phyloP scores from a whole-genome alignment of 2,329 filamentous ascomycete species.

The Allantophomopsis lycopodina region DNA sequence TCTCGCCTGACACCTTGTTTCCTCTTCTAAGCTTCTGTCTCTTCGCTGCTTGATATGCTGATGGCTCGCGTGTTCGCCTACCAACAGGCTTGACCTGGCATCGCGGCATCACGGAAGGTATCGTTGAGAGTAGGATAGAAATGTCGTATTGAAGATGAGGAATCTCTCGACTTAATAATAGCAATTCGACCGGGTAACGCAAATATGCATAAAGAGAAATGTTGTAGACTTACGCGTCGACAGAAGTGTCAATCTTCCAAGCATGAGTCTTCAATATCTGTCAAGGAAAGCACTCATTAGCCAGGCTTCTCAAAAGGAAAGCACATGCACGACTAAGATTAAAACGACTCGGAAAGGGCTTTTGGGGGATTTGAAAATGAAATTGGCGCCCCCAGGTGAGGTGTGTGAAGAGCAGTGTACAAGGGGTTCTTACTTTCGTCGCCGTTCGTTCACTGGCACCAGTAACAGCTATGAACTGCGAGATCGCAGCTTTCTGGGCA shows the following conservation, averaged over 20 bases:
- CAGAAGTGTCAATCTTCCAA: constrained; percentile 22
- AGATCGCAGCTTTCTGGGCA: constrained; percentile 9
- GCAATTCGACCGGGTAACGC: no score
- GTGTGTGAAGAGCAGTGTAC: neutral
- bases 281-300: constrained; percentile 1
- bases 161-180: no score
- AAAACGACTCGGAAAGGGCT: neutral
- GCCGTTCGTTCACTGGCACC: constrained; percentile 16
- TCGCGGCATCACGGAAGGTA: no score
- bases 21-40: no score
- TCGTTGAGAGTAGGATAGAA: no score
- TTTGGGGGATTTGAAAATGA: neutral
- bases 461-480: constrained; percentile 17
- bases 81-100: no score
- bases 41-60: no score
- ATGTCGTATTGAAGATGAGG: no score
- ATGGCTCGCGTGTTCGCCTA: no score
- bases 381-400: neutral
- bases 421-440: constrained; percentile 11
- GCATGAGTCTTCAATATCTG: constrained; percentile 20
- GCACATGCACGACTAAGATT: neutral
- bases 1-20: no score
- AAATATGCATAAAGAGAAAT: neutral
- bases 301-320: neutral
- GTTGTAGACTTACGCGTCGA: constrained; percentile 21